These are phyloP conservation scores for Brassica incana DNA, from an alignment of 345 rosid genomes.

Conservation along the genomic window DNA sequence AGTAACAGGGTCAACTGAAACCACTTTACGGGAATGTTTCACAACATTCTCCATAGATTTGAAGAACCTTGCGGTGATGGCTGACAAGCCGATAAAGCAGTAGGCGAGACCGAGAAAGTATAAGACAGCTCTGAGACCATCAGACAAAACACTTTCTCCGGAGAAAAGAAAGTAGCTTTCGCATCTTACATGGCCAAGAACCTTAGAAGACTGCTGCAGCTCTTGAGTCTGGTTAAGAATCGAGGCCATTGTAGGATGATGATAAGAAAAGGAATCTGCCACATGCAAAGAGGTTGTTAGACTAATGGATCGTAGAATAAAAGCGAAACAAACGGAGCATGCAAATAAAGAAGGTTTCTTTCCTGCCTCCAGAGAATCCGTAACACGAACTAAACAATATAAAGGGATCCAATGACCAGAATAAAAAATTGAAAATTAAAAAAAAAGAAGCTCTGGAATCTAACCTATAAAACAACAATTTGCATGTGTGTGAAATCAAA, in stretches of 20 bases:
- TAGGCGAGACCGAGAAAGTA: conserved; percentile 78
- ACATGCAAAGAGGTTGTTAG: conserved; percentile 19
- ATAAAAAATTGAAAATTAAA: too few species aligned
- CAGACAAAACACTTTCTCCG: conserved; percentile 56
- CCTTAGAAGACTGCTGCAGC: conserved; percentile 28
- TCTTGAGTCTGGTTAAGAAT: conserved; percentile 27
- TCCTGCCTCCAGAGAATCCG: conserved; percentile 19
- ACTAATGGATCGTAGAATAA: too few species aligned
- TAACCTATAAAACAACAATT: not conserved
- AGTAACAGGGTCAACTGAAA: conserved; percentile 62
- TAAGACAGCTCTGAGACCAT: conserved; percentile 49
- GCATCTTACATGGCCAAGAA: conserved; percentile 46
- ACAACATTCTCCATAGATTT: conserved; percentile 91
- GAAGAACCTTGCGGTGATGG: conserved; percentile 80
- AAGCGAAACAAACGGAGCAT: conserved; percentile 20
- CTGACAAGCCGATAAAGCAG: conserved; percentile 84
- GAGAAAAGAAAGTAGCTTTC: conserved; percentile 56
- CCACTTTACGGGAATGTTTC: conserved; percentile 78
- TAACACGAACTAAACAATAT: not conserved
- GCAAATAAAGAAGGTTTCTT: not conserved
- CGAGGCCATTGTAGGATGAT: conserved; percentile 43
- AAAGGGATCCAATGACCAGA: conserved; percentile 1
- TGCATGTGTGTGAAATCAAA: conserved; percentile 22
- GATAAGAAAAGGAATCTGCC: conserved; percentile 34
- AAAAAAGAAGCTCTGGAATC: not conserved